Base-by-base conservation (phyloP, 108 stramenopile species). In the Craspedostauros australis region DNA sequence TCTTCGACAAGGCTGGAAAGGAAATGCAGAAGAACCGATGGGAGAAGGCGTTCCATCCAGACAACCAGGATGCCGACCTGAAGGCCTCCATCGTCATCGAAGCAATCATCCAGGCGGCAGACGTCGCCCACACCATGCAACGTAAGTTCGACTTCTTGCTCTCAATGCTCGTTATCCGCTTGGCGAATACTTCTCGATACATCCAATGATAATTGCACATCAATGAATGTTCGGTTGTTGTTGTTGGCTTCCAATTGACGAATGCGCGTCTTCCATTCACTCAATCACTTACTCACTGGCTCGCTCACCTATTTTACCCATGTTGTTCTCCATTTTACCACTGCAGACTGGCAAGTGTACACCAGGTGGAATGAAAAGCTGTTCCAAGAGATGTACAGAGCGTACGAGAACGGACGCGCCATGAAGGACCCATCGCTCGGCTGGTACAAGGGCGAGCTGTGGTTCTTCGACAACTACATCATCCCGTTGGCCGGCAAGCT, bases 1-100 rank as follows among this genome's bases (percentile, higher is more conserved):
- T 81, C 42, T 58, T 66, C 21, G 61, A 71, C 51, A 44, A 46
- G 14, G 60, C n/a, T n/a, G n/a, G n/a, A n/a, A n/a, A n/a, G n/a
- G n/a, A n/a, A 8, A 9, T 22, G 11, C 11, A 22, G 0, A 62
- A 61, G 48, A 51, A 29, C 5, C 58, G 65, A 11, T 72, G 70
- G 70, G 53, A 72, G 19, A 62, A 62, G 39, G 70, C 70, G 7
- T 72, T 72, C 22, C 39, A 26, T 6, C 21, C 15, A 4, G 44
- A 57, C 12, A 5, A 33, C 8, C 33, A 57, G 19, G 31, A 46
- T 33, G 2, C 24, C 1, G 29, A 57, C 21, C 20, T 57, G 27
- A 30, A 46, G 56, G 56, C 43, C 1, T 39, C 56, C 1, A 57
- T 57, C 16, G 48, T 49, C 3, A 27, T 49, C 15, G 48, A 49